Base-by-base conservation (phyloP, 768 basidiomycete species). In the Mycena crocata region DNA sequence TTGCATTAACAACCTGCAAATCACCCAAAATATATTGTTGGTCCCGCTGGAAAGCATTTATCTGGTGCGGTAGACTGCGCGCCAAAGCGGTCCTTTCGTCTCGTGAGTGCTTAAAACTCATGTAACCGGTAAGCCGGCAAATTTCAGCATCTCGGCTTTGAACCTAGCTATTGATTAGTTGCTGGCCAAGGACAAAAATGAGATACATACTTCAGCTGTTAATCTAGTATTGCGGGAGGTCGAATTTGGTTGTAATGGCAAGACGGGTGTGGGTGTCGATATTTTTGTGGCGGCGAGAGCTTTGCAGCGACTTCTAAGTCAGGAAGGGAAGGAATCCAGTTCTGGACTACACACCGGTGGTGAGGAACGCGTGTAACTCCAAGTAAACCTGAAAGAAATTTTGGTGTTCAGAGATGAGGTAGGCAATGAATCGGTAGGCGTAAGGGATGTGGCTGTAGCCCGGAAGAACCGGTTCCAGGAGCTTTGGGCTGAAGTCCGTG, bases 111-210 rank as follows among this genome's bases (percentile, higher is more conserved):
- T 30, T 48, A 14, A 15, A 6, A 28, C 30, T 24, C 26, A 48
- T 48, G 46, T 48, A 48, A 28, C 46, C 46, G 26, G 46, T 48
- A 14, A 48, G 46, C 26, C 46, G 46, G 46, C 46, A 48, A 30
- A 48, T 28, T 15, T 48, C 26, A 28, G 46, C 46, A 48, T 48
- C 46, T 14, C 46, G 46, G 8, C 26, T 28, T 48, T 48, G 46
- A 24, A 48, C 46, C 46, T 48, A 28, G 46, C 3, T 28, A 48
- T 26, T 48, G 26, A 48, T 48, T 30, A 48, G 46, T 48, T 48
- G 12, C 46, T 48, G 30, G 46, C 46, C 30, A 30, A 48, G 46
- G 46, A 48, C 24, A 28, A 28, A 28, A 48, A 5, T 48, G 30
- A 28, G 46, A 48, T 28, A 48, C 46, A 48, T 12, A 48, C 46